Percentiles rank a stretch among this genome's conserved stretches.
phyloP scores from a whole-genome alignment of 192 early-diverging fungal genomes.

The Phlyctochytrium arcticum region DNA sequence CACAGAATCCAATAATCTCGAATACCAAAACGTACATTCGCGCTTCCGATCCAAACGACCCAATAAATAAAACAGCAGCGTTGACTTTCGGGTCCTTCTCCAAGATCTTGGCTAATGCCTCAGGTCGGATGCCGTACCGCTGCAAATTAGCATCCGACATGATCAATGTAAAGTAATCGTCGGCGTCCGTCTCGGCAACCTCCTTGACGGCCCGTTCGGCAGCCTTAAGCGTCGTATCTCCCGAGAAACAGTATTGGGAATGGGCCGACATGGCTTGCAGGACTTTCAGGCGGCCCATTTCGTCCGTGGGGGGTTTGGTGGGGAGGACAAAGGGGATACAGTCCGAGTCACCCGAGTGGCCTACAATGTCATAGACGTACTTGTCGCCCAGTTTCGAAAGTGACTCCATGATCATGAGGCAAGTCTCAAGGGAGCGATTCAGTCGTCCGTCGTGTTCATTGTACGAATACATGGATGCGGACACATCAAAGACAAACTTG shows the following conservation, averaged over 20 bases:
- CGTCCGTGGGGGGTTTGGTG: conserved; percentile 70
- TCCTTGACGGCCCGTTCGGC: conserved; percentile 61
- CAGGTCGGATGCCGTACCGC: conserved; percentile 74
- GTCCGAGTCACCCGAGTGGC: conserved; percentile 72
- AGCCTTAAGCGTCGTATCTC: conserved; percentile 73
- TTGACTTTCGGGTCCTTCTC: conserved; percentile 69
- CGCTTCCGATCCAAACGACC: conserved; percentile 71
- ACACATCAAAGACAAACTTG: conserved; percentile 76
- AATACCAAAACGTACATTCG: conserved; percentile 11
- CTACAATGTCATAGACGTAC: conserved; percentile 70
- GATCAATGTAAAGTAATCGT: conserved; percentile 76
- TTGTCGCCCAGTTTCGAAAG: conserved; percentile 75
- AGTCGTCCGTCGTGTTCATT: conserved; percentile 44
- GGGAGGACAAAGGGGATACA: conserved; percentile 68
- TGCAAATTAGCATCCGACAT: conserved; percentile 77
- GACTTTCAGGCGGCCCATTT: conserved; percentile 68
- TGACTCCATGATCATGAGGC: conserved; percentile 64
- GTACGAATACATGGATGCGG: conserved; percentile 48
- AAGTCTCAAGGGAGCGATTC: conserved; percentile 38
- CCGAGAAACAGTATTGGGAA: conserved; percentile 75
- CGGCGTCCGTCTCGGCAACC: conserved; percentile 66
- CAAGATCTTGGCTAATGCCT: conserved; percentile 59
- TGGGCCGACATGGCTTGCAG: conserved; percentile 71
- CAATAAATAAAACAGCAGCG: conserved; percentile 76
- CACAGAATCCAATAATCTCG: neutral